phyloP scores from a whole-genome alignment of 768 basidiomycete genomes.

The Lenzites betulinus region DNA sequence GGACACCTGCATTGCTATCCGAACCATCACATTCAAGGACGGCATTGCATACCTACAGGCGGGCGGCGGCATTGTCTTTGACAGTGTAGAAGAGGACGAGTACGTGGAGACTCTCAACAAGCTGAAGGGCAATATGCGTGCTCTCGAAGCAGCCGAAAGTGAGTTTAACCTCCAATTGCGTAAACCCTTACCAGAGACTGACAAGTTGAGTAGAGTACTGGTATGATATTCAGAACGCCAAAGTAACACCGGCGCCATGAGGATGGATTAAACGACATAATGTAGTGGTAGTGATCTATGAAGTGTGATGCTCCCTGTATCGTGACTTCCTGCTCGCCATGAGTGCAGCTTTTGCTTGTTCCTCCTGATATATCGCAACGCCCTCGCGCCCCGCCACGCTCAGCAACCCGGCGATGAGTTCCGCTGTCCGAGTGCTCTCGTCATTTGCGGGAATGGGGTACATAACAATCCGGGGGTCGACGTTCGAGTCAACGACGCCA shows the following conservation, averaged over 20 bases:
- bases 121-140: conserved; percentile 80
- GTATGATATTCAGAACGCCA: conserved; percentile 58
- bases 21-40: conserved; percentile 96
- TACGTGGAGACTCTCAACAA: conserved; percentile 97
- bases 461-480: conserved; percentile 94
- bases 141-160: conserved; percentile 89
- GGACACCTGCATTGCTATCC: conserved; percentile 98
- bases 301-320: conserved; percentile 1
- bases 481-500: conserved; percentile 92
- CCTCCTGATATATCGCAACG: conserved; percentile 45
- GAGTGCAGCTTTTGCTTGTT: conserved; percentile 21
- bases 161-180: conserved; percentile 38
- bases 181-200: conserved; percentile 15
- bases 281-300: conserved; percentile 19
- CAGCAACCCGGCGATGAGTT: conserved; percentile 86
- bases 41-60: conserved; percentile 92
- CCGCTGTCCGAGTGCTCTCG: conserved; percentile 88
- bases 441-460: conserved; percentile 99
- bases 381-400: conserved; percentile 87
- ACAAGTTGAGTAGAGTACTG: conserved; percentile 57
- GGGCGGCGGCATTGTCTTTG: conserved; percentile 96
- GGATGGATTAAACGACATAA: conserved; percentile 19
- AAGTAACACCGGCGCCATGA: conserved; percentile 7
- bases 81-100: conserved; percentile 97
- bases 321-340: conserved; percentile 11